phyloP scores from a whole-genome alignment of 768 basidiomycete species.

The Chalciporus piperatus region DNA sequence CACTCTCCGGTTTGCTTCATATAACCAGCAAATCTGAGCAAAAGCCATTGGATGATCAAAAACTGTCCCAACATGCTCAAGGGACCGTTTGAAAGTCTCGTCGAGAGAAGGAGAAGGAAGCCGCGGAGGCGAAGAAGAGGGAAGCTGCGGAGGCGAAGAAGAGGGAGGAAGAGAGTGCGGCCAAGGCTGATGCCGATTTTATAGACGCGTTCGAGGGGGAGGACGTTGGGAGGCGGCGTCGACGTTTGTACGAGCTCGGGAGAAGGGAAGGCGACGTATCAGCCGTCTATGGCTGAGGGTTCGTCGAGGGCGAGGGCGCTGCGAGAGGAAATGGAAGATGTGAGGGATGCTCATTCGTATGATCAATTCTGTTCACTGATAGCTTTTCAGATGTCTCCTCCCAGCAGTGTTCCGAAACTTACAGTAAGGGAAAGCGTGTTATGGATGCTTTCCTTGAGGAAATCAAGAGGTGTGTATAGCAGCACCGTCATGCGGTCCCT shows the following conservation, averaged over 20 bases:
- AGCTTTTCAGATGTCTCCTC: conserved; percentile 52
- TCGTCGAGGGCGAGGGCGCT: conserved; percentile 32
- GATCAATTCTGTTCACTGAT: conserved; percentile 1
- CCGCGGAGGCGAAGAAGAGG: conserved; percentile 83
- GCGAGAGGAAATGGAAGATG: conserved; percentile 32
- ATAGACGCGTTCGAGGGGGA: conserved; percentile 81
- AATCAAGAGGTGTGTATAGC: conserved; percentile 76
- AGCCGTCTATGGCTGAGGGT: conserved; percentile 38
- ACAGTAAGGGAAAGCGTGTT: conserved; percentile 93
- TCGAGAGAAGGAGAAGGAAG: conserved; percentile 89
- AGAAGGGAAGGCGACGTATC: conserved; percentile 36
- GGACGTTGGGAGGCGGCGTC: conserved; percentile 44
- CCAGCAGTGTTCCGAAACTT: conserved; percentile 56
- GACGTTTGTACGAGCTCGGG: conserved; percentile 63
- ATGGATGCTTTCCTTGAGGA: conserved; percentile 98
- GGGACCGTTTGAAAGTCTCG: conserved; percentile 88
- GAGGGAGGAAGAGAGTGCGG: conserved; percentile 78
- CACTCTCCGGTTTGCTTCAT: conserved; percentile 59
- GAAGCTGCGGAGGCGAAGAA: too few species aligned
- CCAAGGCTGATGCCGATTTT: conserved; percentile 80
- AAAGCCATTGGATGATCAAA: conserved; percentile 83
- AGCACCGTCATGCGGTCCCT: not conserved
- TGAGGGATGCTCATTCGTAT: conserved; percentile 20
- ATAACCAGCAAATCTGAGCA: conserved; percentile 72
- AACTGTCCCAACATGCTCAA: conserved; percentile 80